Evolutionary conservation across 176 grass and related monocot species (phyloP).

Genomic region (Guadua angustifolia): DNA sequence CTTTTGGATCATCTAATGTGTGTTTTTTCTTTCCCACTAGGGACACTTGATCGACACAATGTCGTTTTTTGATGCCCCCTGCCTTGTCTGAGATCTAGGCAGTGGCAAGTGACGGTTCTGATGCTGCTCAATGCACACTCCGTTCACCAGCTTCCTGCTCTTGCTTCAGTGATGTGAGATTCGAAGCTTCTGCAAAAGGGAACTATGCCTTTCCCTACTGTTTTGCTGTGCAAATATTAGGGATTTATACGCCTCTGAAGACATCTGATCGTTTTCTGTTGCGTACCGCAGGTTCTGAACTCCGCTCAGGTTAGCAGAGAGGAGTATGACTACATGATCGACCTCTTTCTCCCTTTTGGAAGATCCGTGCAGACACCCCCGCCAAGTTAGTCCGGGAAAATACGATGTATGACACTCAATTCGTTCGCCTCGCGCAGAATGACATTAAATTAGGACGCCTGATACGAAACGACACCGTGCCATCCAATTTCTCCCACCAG

Average conservation of each 20-base stretch:
- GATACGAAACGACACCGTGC: too few relatives aligned
- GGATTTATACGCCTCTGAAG: background rate
- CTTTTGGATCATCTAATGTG: slow-evolving; percentile 37
- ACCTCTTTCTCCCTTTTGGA: slow-evolving; percentile 64
- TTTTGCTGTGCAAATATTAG: background rate
- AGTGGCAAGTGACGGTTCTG: slow-evolving; percentile 76
- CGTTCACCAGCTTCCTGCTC: slow-evolving; percentile 54
- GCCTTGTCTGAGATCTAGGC: slow-evolving; percentile 63
- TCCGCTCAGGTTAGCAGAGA: slow-evolving; percentile 62
- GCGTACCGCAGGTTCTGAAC: slow-evolving; percentile 52
- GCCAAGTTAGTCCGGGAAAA: background rate
- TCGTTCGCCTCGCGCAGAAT: too few relatives aligned
- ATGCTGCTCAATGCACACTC: slow-evolving; percentile 77
- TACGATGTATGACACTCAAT: too few relatives aligned
- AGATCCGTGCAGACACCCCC: slow-evolving; percentile 26
- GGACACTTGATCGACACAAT: slow-evolving; percentile 78
- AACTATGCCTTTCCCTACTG: background rate
- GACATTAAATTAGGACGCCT: too few relatives aligned
- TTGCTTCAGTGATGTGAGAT: slow-evolving; percentile 57
- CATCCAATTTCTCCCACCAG: too few relatives aligned
- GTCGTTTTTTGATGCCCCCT: slow-evolving; percentile 78
- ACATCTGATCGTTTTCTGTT: slow-evolving; percentile 1
- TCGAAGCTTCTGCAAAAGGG: slow-evolving; percentile 56
- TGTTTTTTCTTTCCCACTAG: slow-evolving; percentile 36
- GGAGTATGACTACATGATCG: slow-evolving; percentile 66